phyloP scores from a whole-genome alignment of 768 basidiomycete species.

The Boletales sp. region DNA sequence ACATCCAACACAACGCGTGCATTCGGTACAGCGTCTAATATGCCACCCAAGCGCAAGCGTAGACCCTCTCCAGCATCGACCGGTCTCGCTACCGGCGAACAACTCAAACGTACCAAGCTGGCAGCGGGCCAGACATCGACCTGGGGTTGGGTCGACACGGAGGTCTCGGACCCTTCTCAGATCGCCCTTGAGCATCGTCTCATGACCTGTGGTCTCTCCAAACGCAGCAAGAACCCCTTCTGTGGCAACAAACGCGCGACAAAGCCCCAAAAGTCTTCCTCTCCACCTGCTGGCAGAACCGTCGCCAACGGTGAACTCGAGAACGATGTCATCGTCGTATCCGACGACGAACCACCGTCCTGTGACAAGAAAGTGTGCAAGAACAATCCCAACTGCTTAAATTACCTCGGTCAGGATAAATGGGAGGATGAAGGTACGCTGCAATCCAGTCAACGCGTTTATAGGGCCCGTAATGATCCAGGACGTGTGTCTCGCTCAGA shows the following conservation, averaged over 20 bases:
- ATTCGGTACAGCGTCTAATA: constrained; percentile 16
- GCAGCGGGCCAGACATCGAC: constrained; percentile 42
- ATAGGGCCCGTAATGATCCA: neutral
- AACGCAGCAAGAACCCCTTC: constrained; percentile 44
- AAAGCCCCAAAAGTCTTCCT: constrained; percentile 16
- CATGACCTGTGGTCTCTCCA: constrained; percentile 64
- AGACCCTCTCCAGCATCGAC: constrained; percentile 43
- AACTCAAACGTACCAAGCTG: constrained; percentile 54
- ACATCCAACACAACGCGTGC: neutral
- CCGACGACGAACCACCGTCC: constrained; percentile 55
- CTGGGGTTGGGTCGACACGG: constrained; percentile 83
- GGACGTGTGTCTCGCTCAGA: constrained; percentile 35
- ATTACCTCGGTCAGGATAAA: constrained; percentile 78
- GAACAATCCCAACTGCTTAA: constrained; percentile 80
- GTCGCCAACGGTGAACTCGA: constrained; percentile 42
- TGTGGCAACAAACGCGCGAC: constrained; percentile 56
- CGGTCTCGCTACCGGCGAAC: constrained; percentile 60
- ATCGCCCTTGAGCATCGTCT: constrained; percentile 67
- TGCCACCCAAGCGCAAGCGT: constrained; percentile 60
- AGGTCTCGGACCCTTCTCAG: constrained; percentile 50
- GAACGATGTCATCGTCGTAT: constrained; percentile 66
- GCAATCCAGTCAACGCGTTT: constrained; percentile 10
- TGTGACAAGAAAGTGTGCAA: constrained; percentile 69
- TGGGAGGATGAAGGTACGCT: constrained; percentile 72
- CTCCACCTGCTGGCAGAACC: constrained; percentile 8